Conservation (phyloP, 768 basidiomycete species). For the Lenzites betulinus region DNA sequence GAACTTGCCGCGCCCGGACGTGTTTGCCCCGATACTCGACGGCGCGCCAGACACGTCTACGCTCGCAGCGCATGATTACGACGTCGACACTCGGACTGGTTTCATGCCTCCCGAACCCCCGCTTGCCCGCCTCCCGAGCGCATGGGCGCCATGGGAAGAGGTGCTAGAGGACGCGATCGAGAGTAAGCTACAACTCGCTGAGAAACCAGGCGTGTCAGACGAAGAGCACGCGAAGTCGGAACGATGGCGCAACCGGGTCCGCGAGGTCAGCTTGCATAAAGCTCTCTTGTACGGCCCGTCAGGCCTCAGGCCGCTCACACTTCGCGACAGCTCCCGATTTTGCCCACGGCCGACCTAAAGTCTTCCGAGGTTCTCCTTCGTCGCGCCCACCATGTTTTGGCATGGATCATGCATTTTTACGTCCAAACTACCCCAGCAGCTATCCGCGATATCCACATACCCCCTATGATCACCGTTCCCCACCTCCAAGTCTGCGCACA, state of each 20-base stretch:
- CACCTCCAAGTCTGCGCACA: slow-evolving; percentile 67
- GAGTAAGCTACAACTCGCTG: slow-evolving; percentile 56
- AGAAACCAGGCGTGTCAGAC: slow-evolving; percentile 29
- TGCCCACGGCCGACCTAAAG: slow-evolving; percentile 39
- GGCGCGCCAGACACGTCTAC: slow-evolving; percentile 40
- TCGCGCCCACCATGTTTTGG: slow-evolving; percentile 55
- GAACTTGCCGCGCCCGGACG: slow-evolving; percentile 37
- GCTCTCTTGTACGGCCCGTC: background rate
- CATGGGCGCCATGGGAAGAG: slow-evolving; percentile 77
- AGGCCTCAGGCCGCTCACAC: background rate
- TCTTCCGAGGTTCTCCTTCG: slow-evolving; percentile 50
- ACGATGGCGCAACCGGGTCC: slow-evolving; percentile 45
- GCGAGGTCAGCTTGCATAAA: slow-evolving; percentile 35
- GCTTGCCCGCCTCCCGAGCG: slow-evolving; percentile 54
- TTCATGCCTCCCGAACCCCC: slow-evolving; percentile 88
- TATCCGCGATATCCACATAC: slow-evolving; percentile 54
- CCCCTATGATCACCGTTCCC: slow-evolving; percentile 70
- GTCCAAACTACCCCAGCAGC: slow-evolving; percentile 43
- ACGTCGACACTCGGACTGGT: slow-evolving; percentile 87
- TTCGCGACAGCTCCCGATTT: slow-evolving; percentile 40
- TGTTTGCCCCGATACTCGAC: slow-evolving; percentile 23
- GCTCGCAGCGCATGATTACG: slow-evolving; percentile 57
- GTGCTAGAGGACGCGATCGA: slow-evolving; percentile 52
- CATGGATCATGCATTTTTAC: slow-evolving; percentile 60
- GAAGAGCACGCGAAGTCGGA: slow-evolving; percentile 38